A percentile compares a stretch with the other conserved stretches of the same genome.
Conservation (phyloP, 352 stramenopile species). For the Pythium dissotocum region DNA sequence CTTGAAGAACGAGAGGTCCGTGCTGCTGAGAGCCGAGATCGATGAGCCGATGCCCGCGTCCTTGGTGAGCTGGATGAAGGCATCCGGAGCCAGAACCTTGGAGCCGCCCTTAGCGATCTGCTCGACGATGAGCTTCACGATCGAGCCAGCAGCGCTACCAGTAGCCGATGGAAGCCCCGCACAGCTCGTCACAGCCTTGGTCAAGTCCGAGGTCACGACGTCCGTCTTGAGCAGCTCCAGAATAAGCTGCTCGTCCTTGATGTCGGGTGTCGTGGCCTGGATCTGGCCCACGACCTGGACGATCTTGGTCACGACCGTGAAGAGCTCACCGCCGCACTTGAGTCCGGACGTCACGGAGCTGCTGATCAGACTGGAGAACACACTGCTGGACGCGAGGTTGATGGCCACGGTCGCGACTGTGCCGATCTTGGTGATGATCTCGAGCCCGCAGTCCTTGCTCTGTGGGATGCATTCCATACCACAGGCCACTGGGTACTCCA, state of each 20-base stretch:
- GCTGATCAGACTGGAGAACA: constrained; percentile 41
- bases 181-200: constrained; percentile 38
- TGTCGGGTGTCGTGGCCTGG: constrained; percentile 20
- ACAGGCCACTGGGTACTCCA: constrained; percentile 68
- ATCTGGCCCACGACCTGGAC: constrained; percentile 19
- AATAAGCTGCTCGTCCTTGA: constrained; percentile 34
- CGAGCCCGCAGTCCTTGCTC: constrained; percentile 52
- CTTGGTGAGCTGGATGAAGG: constrained; percentile 9
- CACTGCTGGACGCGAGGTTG: constrained; percentile 44
- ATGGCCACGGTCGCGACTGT: constrained; percentile 43
- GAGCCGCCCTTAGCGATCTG: constrained; percentile 6
- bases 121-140: constrained; percentile 31
- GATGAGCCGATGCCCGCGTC: not conserved
- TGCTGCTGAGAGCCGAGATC: not conserved
- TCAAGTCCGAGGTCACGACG: constrained; percentile 44
- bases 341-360: constrained; percentile 37
- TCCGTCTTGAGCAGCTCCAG: constrained; percentile 41
- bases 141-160: constrained; percentile 14
- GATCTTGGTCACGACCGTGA: constrained; percentile 45
- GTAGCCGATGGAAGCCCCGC: constrained; percentile 33
- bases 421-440: constrained; percentile 42
- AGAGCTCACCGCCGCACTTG: constrained; percentile 50
- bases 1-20: constrained; percentile 10
- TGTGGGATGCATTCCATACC: constrained; percentile 60
- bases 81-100: not conserved